phyloP scores from a whole-genome alignment of 1,284 basidiomycete species.

The Kwoniella shivajii region DNA sequence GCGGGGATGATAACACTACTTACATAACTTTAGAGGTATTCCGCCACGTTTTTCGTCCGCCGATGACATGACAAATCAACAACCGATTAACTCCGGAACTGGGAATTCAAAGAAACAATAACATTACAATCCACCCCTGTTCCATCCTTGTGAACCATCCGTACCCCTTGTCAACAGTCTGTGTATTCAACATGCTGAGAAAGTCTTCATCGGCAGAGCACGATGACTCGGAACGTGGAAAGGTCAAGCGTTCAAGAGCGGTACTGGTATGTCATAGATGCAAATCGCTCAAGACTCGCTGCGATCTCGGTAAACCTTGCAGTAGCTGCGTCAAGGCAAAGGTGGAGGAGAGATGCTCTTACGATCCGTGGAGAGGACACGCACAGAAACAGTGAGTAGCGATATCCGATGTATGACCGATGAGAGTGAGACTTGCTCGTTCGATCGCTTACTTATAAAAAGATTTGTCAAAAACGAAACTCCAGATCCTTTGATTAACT shows the following conservation, averaged over 20 bases:
- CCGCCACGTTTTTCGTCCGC: no score
- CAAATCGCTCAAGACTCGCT: constrained; percentile 12
- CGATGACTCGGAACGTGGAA: neutral
- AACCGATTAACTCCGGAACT: no score
- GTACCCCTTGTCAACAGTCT: neutral
- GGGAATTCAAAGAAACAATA: no score
- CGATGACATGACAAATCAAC: no score
- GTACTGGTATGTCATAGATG: constrained; percentile 14
- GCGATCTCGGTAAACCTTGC: constrained; percentile 14
- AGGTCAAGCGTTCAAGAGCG: constrained; percentile 8
- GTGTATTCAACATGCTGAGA: constrained; percentile 5
- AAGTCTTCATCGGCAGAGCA: neutral
- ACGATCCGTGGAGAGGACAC: constrained; percentile 9
- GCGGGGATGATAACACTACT: no score
- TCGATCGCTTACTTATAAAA: neutral
- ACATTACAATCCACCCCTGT: no score
- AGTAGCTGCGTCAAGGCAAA: constrained; percentile 7
- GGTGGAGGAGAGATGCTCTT: constrained; percentile 3
- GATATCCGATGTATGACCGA: no score
- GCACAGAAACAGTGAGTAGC: neutral
- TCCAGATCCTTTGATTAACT: no score
- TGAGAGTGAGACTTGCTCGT: no score
- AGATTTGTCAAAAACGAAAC: no score
- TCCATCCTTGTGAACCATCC: no score
- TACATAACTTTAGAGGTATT: no score